These are phyloP conservation scores for Theileria annulata DNA, from an alignment of 169 alveolate genomes.

Conservation along the genomic window DNA sequence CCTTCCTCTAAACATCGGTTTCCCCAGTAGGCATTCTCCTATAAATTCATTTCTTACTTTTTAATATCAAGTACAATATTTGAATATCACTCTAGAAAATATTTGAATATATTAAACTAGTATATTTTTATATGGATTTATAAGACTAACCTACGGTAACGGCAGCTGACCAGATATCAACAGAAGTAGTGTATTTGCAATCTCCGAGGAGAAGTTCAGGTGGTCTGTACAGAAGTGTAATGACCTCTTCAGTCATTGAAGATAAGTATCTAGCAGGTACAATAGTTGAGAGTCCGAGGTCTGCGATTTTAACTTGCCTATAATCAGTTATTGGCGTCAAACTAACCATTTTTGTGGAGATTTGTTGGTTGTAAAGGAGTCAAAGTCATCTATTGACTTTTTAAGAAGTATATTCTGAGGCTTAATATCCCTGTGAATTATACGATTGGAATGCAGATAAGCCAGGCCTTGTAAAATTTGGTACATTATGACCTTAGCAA, in stretches of 20 bases:
- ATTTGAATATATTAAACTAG: background rate
- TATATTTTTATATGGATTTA: conserved; percentile 6
- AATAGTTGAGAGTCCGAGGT: conserved; percentile 72
- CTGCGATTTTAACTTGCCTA: conserved; percentile 76
- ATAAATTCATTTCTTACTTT: conserved; percentile 13
- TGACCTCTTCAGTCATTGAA: conserved; percentile 77
- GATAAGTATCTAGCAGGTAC: conserved; percentile 70
- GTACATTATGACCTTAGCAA: conserved; percentile 75
- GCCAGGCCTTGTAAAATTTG: conserved; percentile 75
- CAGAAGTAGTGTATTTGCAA: conserved; percentile 68
- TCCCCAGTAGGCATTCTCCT: conserved; percentile 85
- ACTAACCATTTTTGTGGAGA: conserved; percentile 58
- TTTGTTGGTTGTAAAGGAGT: conserved; percentile 24
- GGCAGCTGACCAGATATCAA: conserved; percentile 80
- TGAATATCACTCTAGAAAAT: too few species aligned
- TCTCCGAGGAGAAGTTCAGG: conserved; percentile 75
- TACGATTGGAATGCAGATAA: conserved; percentile 70
- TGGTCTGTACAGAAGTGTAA: conserved; percentile 77
- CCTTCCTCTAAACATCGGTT: conserved; percentile 87
- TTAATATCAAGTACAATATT: background rate
- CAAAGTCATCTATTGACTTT: conserved; percentile 30
- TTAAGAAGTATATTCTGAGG: conserved; percentile 79
- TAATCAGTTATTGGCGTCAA: background rate
- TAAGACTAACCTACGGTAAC: conserved; percentile 69
- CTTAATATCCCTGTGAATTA: conserved; percentile 78